Base-by-base conservation (phyloP, 169 alveolate genomes). In the Besnoitia besnoiti region DNA sequence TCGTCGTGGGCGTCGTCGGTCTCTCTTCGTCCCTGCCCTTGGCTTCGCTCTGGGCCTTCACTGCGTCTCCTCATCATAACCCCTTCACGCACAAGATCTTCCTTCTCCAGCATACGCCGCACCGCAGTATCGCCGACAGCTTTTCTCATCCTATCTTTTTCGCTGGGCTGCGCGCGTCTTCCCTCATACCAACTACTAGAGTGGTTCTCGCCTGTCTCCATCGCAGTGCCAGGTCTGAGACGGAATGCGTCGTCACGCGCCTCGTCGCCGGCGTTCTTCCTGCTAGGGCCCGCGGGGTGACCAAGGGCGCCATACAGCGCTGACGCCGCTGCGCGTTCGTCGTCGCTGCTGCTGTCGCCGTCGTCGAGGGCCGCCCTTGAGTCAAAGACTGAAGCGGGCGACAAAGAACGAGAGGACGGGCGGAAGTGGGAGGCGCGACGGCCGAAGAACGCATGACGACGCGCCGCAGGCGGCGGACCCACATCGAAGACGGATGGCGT, bases 41-140 rank as follows among this genome's bases (percentile, higher is more conserved):
- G 82, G 44, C 12, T 27, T 42, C 47, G 12, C n/a, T n/a, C 39
- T n/a, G 44, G 2, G 8, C 39, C 44, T 42, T 1, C 47, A 73
- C 12, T 30, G 82, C 16, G n/a, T 37, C n/a, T n/a, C n/a, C n/a
- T n/a, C n/a, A n/a, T n/a, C n/a, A n/a, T n/a, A n/a, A n/a, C n/a
- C n/a, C n/a, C n/a, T n/a, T n/a, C n/a, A n/a, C n/a, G n/a, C n/a
- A n/a, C 46, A n/a, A 2, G 82, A 30, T 1, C 82, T 16, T 73
- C 82, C 82, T 30, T 7, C 82, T 73, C 47, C 82, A 73, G 46
- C 47, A 73, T 37, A 42, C 82, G 82, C 44, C 82, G 14, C 39
- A 42, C 82, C 3, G 82, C 82, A 5, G 82, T 19, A 37, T 55
- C 67, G 67, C 67, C 33, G 12, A 55, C 4, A 5, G 67, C 67